Conservation (phyloP, 163 green algal genomes). For the Chloromonas sp. region DNA sequence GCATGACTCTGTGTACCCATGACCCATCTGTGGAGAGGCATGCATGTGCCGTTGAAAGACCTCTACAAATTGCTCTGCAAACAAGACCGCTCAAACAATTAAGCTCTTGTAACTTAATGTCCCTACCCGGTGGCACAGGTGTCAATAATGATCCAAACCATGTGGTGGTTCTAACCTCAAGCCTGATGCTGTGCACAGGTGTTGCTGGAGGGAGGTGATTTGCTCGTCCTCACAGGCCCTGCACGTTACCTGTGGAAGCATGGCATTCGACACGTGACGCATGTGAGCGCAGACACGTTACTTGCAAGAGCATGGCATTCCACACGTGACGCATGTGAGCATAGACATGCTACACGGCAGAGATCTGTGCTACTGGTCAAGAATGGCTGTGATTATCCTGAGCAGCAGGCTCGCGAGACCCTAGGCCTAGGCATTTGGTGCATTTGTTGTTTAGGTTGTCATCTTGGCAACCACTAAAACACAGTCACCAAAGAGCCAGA, state of each 20-base stretch:
- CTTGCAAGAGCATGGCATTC: not conserved
- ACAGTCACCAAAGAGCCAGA: no score
- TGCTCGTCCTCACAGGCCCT: not conserved
- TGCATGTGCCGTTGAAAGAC: not conserved
- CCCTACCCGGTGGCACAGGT: not conserved
- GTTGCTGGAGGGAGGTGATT: not conserved
- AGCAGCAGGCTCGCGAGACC: no score
- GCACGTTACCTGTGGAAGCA: not conserved
- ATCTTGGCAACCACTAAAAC: no score
- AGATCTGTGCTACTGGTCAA: no score
- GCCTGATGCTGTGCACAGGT: not conserved
- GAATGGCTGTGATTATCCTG: no score
- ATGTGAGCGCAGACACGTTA: not conserved
- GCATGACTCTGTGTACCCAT: no score
- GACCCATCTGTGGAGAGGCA: no score
- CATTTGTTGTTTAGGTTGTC: no score
- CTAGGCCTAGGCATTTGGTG: no score
- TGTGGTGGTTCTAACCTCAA: not conserved
- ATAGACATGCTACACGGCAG: not conserved
- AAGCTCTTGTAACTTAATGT: no score
- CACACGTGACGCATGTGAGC: no score
- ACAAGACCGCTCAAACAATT: not conserved
- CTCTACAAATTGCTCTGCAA: not conserved
- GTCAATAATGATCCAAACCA: not conserved
- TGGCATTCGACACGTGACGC: not conserved